Percentiles rank a stretch among this genome's conserved stretches.
Conservation (phyloP, 768 basidiomycete genomes). For the Suillus placidus region DNA sequence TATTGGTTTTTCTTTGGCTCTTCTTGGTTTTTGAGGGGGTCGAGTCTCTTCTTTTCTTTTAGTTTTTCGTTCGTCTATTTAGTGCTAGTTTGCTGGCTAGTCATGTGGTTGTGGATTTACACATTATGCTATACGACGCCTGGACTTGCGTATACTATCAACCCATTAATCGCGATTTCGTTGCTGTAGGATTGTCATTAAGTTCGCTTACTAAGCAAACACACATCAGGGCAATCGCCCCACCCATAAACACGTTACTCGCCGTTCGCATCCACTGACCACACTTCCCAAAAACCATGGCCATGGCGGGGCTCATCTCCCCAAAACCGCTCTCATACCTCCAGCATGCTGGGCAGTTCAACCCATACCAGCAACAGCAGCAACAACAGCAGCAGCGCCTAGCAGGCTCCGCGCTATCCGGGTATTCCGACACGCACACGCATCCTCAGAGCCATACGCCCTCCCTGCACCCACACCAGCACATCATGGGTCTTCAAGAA, state of each 20-base stretch:
- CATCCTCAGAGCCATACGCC: conserved; percentile 40
- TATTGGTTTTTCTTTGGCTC: conserved; percentile 2
- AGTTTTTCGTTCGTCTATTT: neutral
- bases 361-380: conserved; percentile 59
- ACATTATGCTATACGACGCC: conserved; percentile 3
- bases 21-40: neutral
- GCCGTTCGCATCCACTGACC: conserved; percentile 3
- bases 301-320: conserved; percentile 65
- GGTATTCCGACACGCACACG: conserved; percentile 49
- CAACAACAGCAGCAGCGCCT: conserved; percentile 26
- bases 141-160: conserved; percentile 6
- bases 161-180: neutral
- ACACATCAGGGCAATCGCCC: neutral
- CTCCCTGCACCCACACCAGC: conserved; percentile 57
- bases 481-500: conserved; percentile 58
- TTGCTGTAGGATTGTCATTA: neutral
- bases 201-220: conserved; percentile 1
- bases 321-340: conserved; percentile 65
- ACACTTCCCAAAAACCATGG: conserved; percentile 8
- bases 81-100: conserved; percentile 4
- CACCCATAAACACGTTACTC: neutral
- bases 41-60: neutral
- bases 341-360: conserved; percentile 62
- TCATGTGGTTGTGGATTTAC: conserved; percentile 6
- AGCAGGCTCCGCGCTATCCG: conserved; percentile 31